Conservation (phyloP, 257 asterid genomes). For the Cruciata laevipes region DNA sequence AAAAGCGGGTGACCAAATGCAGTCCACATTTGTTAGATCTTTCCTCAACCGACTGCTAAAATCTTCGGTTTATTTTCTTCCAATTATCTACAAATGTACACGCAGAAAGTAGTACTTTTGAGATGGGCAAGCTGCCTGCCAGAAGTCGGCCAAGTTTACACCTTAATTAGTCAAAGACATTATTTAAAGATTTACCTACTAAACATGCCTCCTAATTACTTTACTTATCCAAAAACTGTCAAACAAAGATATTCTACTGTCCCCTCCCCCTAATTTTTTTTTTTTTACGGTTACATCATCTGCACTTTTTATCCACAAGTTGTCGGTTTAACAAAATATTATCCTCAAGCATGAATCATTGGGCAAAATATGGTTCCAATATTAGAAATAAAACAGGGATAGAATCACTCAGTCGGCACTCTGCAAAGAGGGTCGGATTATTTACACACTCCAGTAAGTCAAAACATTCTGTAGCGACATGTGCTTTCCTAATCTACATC, state of each 20-base stretch:
- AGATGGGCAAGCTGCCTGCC: not conserved
- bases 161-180: too few species aligned
- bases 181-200: not conserved
- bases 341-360: too few species aligned
- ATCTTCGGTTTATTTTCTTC: not conserved
- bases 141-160: not conserved
- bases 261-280: not conserved
- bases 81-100: not conserved
- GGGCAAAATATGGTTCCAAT: not conserved
- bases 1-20: not conserved
- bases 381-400: not conserved
- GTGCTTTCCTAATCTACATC: not conserved
- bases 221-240: not conserved
- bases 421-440: not conserved
- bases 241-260: not conserved
- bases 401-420: not conserved
- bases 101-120: not conserved
- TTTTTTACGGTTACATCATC: too few species aligned
- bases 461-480: not conserved
- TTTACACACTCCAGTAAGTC: not conserved
- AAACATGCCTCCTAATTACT: not conserved
- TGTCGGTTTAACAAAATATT: too few species aligned
- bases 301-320: too few species aligned
- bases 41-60: not conserved
- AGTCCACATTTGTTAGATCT: not conserved